Percentiles rank a stretch among this genome's conserved stretches.
Evolutionary conservation across 805 yeast genomes (phyloP).

Genomic region (Candida suzukii): DNA sequence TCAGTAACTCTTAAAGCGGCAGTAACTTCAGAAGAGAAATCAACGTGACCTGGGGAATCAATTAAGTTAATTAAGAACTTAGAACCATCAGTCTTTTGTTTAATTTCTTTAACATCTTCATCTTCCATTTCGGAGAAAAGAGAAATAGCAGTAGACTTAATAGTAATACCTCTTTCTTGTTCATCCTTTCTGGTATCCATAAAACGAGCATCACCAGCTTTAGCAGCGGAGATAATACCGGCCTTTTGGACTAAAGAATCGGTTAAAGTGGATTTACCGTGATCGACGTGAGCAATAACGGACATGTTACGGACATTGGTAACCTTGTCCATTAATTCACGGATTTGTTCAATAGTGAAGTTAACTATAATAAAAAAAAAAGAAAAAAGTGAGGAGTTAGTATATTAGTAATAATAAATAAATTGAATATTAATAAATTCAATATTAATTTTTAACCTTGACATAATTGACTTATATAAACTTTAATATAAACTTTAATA

Average conservation of each 20-base stretch:
- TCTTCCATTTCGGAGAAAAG: conserved; percentile 83
- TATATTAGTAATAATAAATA: not conserved
- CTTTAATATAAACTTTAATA: no score
- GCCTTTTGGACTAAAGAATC: conserved; percentile 99
- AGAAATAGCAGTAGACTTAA: conserved; percentile 98
- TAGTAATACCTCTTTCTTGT: conserved; percentile 99
- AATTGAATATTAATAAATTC: not conserved
- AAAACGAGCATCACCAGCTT: conserved; percentile 99
- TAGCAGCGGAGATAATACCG: conserved; percentile 99
- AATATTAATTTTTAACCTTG: not conserved
- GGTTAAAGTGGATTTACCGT: conserved; percentile 99
- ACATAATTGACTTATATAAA: not conserved
- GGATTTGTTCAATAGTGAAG: conserved; percentile 84
- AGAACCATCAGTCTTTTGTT: conserved; percentile 89
- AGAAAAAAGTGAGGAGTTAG: not conserved
- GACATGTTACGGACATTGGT: conserved; percentile 99
- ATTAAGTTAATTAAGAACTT: conserved; percentile 95
- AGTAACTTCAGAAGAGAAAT: conserved; percentile 99
- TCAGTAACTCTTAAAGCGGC: conserved; percentile 99
- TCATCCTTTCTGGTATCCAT: conserved; percentile 99
- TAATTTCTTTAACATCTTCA: conserved; percentile 81
- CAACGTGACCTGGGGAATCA: conserved; percentile 99
- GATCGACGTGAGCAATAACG: conserved; percentile 99
- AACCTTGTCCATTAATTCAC: conserved; percentile 98
- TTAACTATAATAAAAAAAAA: conserved; percentile 26